These are phyloP conservation scores for Paecilomyces fulvus DNA, from an alignment of 2,329 filamentous ascomycete species.

Conservation along the genomic window DNA sequence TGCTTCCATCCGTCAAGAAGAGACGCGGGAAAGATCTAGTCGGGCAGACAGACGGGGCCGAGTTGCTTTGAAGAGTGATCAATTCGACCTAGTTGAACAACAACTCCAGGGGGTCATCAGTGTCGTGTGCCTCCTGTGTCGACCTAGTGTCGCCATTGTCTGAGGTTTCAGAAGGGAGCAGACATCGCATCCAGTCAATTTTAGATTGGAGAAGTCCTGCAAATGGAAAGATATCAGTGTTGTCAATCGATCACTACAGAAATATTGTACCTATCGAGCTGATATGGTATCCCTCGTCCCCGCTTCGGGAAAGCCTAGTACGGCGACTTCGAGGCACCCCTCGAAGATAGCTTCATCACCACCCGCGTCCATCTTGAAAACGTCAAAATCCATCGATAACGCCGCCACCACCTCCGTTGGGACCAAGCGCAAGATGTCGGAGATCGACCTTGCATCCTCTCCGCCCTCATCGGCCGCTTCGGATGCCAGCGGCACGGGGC, in stretches of 20 bases:
- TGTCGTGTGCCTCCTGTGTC: slow-evolving; percentile 2
- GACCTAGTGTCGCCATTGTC: not conserved
- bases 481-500: slow-evolving; percentile 14
- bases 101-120: not conserved
- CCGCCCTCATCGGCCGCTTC: slow-evolving; percentile 22
- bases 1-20: not conserved
- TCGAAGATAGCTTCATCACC: slow-evolving; percentile 24
- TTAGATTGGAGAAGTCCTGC: not conserved
- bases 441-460: slow-evolving; percentile 25
- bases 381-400: slow-evolving; percentile 21
- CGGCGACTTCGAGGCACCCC: slow-evolving; percentile 11
- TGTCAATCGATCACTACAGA: not conserved
- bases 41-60: slow-evolving; percentile 2
- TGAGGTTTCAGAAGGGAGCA: not conserved
- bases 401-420: slow-evolving; percentile 12
- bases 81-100: not conserved
- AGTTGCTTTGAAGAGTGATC: not conserved
- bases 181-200: not conserved
- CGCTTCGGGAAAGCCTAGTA: slow-evolving; percentile 17
- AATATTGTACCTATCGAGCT: slow-evolving; percentile 1
- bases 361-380: slow-evolving; percentile 27
- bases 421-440: slow-evolving; percentile 31
- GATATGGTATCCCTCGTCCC: slow-evolving; percentile 28
- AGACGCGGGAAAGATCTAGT: not conserved
- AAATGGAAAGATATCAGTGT: not conserved